Conservation (phyloP, 148 eudicot species). For the Talinum fruticosum region DNA sequence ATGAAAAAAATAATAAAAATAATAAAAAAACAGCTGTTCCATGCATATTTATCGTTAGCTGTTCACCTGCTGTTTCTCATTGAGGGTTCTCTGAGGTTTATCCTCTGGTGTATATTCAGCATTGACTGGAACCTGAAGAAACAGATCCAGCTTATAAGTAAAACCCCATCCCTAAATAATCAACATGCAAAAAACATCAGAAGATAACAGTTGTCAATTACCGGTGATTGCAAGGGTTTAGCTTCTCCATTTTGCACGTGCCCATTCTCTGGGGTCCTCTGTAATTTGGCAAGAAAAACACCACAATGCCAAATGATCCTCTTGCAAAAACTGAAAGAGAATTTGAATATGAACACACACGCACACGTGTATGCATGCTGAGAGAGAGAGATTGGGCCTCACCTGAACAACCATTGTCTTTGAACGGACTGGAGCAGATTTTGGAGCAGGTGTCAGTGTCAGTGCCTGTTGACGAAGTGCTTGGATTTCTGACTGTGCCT, state of each 20-base stretch:
- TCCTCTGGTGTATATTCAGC: slow-evolving; percentile 68
- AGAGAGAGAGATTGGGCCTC: slow-evolving; percentile 7
- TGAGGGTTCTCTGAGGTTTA: slow-evolving; percentile 86
- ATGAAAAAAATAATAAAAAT: neutral
- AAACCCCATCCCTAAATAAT: neutral
- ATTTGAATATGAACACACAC: no score
- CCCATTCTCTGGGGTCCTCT: slow-evolving; percentile 88
- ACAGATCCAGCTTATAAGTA: slow-evolving; percentile 11
- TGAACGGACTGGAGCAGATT: slow-evolving; percentile 62
- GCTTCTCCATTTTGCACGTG: slow-evolving; percentile 61
- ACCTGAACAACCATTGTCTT: slow-evolving; percentile 72
- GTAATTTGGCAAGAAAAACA: slow-evolving; percentile 26
- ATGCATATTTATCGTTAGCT: neutral
- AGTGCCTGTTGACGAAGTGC: slow-evolving; percentile 96
- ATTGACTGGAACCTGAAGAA: slow-evolving; percentile 46
- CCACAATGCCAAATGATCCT: neutral
- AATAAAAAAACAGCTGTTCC: neutral
- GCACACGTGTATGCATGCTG: neutral
- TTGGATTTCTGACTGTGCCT: slow-evolving; percentile 92
- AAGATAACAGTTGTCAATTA: slow-evolving; percentile 12
- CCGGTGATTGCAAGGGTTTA: slow-evolving; percentile 47
- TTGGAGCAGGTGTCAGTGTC: slow-evolving; percentile 83
- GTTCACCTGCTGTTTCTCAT: slow-evolving; percentile 93
- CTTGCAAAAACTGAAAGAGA: neutral
- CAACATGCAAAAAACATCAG: neutral